Evolutionary conservation across 2,329 filamentous ascomycete genomes (phyloP), one percentile per base, ranked within the genome.

Genomic region (Diaporthe helianthi): DNA sequence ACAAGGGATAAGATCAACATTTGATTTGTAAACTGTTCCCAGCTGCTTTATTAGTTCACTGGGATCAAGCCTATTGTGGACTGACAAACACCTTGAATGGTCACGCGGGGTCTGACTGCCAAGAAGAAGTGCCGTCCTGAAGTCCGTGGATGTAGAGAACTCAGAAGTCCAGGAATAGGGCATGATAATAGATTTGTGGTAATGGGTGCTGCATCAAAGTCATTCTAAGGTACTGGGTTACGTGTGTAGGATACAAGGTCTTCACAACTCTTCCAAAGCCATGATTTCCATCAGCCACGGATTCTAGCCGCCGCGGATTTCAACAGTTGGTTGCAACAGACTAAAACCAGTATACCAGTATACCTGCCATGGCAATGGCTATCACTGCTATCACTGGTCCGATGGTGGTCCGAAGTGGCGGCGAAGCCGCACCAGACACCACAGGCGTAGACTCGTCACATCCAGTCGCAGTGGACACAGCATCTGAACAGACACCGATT

Each of bases 381-480:
- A 47, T 29, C 15, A 24, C 29, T n/a, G 44, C 58, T n/a, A 47
- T 29, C 15, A 24, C 29, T n/a, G 7, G 12, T 19, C 41, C 44
- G 44, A 26, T 7, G 29, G n/a, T 36, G 44, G 19, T 49, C 26
- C 4, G 44, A 36, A 36, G 2, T 7, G 58, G 19, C 12, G n/a
- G 58, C 7, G 26, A 13, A n/a, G 46, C 26, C 31, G 31, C 1
- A 33, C 8, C 10, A 8, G 31, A 33, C 31, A 10, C 8, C 31
- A 33, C 33, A 15, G 12, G 36, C 36, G 36, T 4, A 13, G 60
- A 65, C 38, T 66, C 44, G 19, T 67, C 51, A 38, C 61, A 69
- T 22, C 67, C 54, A 33, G 29, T 33, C 3, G 10, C 63, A 13
- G 63, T 71, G 4, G 63, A 67, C 10, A 69, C 54, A 44, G 53